Evolutionary conservation across 257 asterid species (phyloP), one percentile per base, ranked within the genome.

Genomic region (Ophiorrhiza pumila): DNA sequence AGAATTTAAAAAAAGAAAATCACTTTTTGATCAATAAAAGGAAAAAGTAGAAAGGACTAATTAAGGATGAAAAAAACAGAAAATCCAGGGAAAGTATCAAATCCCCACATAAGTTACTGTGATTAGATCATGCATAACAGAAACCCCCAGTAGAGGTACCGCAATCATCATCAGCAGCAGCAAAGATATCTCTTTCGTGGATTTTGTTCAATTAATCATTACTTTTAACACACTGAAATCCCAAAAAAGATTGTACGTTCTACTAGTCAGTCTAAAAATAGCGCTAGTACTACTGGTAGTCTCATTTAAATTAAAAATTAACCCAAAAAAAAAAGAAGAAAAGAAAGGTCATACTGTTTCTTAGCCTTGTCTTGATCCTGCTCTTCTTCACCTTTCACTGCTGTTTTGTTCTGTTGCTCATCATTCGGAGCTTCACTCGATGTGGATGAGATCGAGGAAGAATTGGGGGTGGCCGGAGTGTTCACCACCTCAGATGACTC

Each of bases 341-440:
- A 49, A 50, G 29, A 58, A 69, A 49, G 53, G 29, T 49, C 85
- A 72, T 64, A 90, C 97, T 72, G 85, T 78, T 83, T 82, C 71
- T 82, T 90, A 56, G 76, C 69, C 77, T 80, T 85, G n/a, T 81
- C 83, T 75, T 80, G 82, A 79, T 87, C 80, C 39, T 78, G 78
- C 11, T 72, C 79, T 49, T 77, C 79, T 0, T 81, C 71, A 23
- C 39, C 71, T 6, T 70, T 65, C 73, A 5, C 80, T 3, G 27
- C 78, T 7, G 71, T 46, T 52, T 74, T 78, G 10, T 45, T 71
- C 66, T 67, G 71, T 61, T 72, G 83, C n/a, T 77, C 88, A 68
- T 74, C 84, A 6, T 84, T 73, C 25, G 73, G 85, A 7, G 81
- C 89, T 73, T 92, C 97, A 4, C 83, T 83, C 0, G 98, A 88